These are phyloP conservation scores for Fusarium coffeatum DNA, from an alignment of 2,329 filamentous ascomycete genomes.

Conservation along the genomic window DNA sequence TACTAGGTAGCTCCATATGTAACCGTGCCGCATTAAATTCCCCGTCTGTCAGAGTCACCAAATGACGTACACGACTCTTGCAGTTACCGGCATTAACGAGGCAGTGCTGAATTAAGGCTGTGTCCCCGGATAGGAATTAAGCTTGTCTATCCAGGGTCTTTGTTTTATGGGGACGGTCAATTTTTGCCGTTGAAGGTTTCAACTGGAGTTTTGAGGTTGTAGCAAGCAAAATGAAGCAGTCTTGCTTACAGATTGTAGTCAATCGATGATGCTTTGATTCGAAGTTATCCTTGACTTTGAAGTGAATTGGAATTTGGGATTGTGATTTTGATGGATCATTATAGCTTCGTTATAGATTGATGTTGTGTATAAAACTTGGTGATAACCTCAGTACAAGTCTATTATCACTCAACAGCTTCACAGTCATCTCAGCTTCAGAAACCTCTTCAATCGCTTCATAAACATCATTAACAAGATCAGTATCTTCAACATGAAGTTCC, in stretches of 20 bases:
- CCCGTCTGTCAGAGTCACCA: background rate
- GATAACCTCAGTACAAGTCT: background rate
- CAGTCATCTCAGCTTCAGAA: background rate
- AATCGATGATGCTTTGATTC: slow-evolving; percentile 33
- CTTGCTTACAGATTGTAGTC: background rate
- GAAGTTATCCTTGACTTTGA: background rate
- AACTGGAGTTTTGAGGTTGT: slow-evolving; percentile 4
- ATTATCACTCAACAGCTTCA: slow-evolving; percentile 14
- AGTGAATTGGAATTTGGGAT: background rate
- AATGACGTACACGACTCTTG: slow-evolving; percentile 38
- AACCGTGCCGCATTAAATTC: background rate
- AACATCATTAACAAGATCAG: background rate
- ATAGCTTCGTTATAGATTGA: background rate
- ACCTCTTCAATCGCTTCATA: background rate
- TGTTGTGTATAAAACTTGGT: slow-evolving; percentile 22
- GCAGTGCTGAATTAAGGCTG: slow-evolving; percentile 15
- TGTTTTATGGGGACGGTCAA: slow-evolving; percentile 33
- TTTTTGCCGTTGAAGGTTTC: slow-evolving; percentile 25
- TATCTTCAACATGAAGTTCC: slow-evolving; percentile 19
- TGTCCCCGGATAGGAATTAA: slow-evolving; percentile 24
- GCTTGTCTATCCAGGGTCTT: slow-evolving; percentile 27
- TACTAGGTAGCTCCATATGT: background rate
- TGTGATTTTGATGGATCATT: background rate
- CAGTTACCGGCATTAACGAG: background rate
- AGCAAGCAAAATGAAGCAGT: background rate